Evolutionary conservation across 116 monocot species (phyloP).

Genomic region (Thalassia testudinum): DNA sequence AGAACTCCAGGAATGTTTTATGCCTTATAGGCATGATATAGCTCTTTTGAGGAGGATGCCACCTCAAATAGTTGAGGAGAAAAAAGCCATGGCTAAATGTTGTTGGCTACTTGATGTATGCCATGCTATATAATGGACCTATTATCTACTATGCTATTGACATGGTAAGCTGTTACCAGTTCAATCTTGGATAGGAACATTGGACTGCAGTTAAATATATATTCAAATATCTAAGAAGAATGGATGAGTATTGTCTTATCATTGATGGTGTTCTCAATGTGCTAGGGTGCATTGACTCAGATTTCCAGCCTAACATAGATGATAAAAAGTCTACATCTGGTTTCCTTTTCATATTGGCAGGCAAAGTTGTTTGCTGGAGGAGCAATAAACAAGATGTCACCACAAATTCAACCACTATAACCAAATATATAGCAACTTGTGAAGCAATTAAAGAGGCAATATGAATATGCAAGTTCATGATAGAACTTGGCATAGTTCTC

Average conservation of each 20-base stretch:
- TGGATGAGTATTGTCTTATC: too few species aligned
- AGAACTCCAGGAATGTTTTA: neutral
- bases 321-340: slow-evolving; percentile 7
- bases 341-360: slow-evolving; percentile 5
- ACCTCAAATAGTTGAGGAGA: neutral
- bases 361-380: slow-evolving; percentile 9
- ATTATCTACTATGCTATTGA: too few species aligned
- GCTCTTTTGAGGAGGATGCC: neutral
- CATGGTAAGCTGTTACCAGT: too few species aligned
- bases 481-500: slow-evolving; percentile 1
- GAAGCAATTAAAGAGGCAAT: slow-evolving; percentile 8
- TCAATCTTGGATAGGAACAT: too few species aligned
- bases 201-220: too few species aligned
- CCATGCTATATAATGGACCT: slow-evolving; percentile 3
- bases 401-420: slow-evolving; percentile 5
- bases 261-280: slow-evolving; percentile 1
- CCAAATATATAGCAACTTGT: slow-evolving; percentile 4
- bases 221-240: too few species aligned
- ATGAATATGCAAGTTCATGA: slow-evolving; percentile 3
- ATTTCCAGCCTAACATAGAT: slow-evolving; percentile 9
- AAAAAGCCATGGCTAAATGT: neutral
- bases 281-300: slow-evolving; percentile 5
- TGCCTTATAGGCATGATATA: too few species aligned
- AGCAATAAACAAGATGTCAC: slow-evolving; percentile 9
- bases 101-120: slow-evolving; percentile 6